Conservation (phyloP, 2,329 filamentous ascomycete species). For the Pyrenochaeta sp. region DNA sequence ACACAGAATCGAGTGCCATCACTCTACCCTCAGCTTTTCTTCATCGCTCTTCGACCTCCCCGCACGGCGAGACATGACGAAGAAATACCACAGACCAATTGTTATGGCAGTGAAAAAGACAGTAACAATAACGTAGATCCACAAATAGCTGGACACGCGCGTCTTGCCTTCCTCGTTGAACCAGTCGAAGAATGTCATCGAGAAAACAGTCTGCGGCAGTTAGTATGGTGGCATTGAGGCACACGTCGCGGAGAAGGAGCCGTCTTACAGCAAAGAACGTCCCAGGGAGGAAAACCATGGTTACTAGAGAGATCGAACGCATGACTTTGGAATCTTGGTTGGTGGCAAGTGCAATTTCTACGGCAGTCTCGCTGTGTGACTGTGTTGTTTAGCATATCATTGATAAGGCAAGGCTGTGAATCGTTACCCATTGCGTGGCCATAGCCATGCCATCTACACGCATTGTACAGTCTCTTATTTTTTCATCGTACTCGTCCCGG, state of each 20-base stretch:
- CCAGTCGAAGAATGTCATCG: slow-evolving; percentile 33
- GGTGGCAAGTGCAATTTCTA: slow-evolving; percentile 28
- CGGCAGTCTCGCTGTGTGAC: slow-evolving; percentile 22
- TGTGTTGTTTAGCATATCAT: background rate
- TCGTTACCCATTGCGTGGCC: slow-evolving; percentile 33
- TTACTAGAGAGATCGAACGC: slow-evolving; percentile 31
- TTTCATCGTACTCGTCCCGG: slow-evolving; percentile 28
- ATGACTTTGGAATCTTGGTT: slow-evolving; percentile 27
- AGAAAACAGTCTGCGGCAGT: slow-evolving; percentile 21
- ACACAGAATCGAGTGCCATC: background rate
- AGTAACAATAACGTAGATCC: slow-evolving; percentile 27
- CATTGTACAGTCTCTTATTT: slow-evolving; percentile 31
- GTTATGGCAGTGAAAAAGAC: slow-evolving; percentile 18
- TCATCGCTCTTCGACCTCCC: background rate
- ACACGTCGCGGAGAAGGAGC: too few species aligned
- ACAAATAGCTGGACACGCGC: slow-evolving; percentile 21
- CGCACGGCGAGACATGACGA: slow-evolving; percentile 14
- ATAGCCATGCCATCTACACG: slow-evolving; percentile 35
- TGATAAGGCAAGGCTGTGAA: too few species aligned
- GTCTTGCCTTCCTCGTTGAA: slow-evolving; percentile 3
- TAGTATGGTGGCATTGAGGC: too few species aligned
- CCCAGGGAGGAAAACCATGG: slow-evolving; percentile 32
- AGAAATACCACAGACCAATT: slow-evolving; percentile 26
- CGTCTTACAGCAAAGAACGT: slow-evolving; percentile 27
- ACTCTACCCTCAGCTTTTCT: background rate